Evolutionary conservation across 139 green algal genomes (phyloP), one percentile per base, ranked within the genome.

Genomic region (Cymbomonas tetramitiformis): DNA sequence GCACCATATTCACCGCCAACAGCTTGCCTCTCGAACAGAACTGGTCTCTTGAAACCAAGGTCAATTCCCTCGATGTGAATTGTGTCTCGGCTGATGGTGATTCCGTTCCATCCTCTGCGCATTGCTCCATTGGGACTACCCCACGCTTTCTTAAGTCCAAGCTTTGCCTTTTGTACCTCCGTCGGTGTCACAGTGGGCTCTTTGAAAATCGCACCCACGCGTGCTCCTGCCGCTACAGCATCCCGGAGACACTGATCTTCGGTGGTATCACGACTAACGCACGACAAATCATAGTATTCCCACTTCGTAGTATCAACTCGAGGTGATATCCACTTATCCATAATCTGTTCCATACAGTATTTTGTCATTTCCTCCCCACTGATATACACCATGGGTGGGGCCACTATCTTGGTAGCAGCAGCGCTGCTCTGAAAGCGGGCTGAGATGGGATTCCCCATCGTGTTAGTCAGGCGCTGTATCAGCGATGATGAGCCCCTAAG

Each of bases 11-110:
- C 61, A 3, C 61, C 61, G 2, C 61, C 61, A 31, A 69, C 61
- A 21, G 61, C 61, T 51, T 69, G 61, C 30, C 61, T 32, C 51
- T 69, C 61, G 46, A 69, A 69, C 15, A 62, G 38, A 19, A 69
- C 61, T 1, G 61, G 61, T n/a, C 25, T 39, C 21, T 69, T 55
- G 46, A 58, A 69, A 5, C 61, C 61, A 32, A 69, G 46, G 44
- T 69, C 41, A 3, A 69, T 43, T 29, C 61, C 61, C 1, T 62
- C 51, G 51, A 69, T 69, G 51, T 69, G 61, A 46, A 69, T 69
- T 24, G 61, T 69, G 46, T 62, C 61, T 43, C 61, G 51, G 1
- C 23, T 47, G 34, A 69, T 69, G 19, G 61, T 69, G 40, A 69
- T 62, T 21, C 61, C 61, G 51, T 69, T 69, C 61, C 61, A 69